Evolutionary conservation across 768 basidiomycete genomes (phyloP), one percentile per base, ranked within the genome.

Genomic region (Lactarius pseudohatsudake): DNA sequence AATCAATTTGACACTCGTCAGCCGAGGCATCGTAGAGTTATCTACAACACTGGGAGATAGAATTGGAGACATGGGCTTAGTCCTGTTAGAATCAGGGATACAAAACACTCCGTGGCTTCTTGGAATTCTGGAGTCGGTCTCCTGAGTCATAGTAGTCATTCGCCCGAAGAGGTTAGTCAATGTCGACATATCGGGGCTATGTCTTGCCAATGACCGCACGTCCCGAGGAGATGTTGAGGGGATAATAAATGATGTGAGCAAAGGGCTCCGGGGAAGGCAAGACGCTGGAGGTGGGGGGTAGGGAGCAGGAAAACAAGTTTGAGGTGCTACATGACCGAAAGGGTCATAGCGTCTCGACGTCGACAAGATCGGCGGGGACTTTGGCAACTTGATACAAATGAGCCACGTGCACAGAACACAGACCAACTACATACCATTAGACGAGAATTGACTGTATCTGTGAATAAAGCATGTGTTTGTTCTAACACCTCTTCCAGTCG

Each of bases 291-390:
- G 57, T 15, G 61, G 57, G 15, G 65, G 65, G 20, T 67, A 67
- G 20, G 16, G 16, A 10, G 50, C 26, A 4, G 66, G 66, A 18
- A 67, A 67, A n/a, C 66, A 63, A 2, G 57, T 59, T 28, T 57
- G 40, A 0, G 66, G 40, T 4, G 5, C 26, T 4, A 9, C 18
- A 1, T 40, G 30, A 36, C 30, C 10, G 10, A 67, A 63, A 3
- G 32, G 36, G 26, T 67, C 50, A 20, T 11, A 2, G 34, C 1
- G 8, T 28, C 8, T 16, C 36, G 56, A 4, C 18, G 22, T n/a
- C 34, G 13, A 8, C 4, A 18, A 4, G 13, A n/a, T 1, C 5
- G 22, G 20, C 7, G 28, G 13, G 3, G 9, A 43, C 18, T 3
- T 8, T 3, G 40, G 4, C 3, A 22, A 18, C 65, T 66, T 54